Evolutionary conservation across 176 grass and related monocot genomes (phyloP).

Genomic region (Melocanna baccifera): DNA sequence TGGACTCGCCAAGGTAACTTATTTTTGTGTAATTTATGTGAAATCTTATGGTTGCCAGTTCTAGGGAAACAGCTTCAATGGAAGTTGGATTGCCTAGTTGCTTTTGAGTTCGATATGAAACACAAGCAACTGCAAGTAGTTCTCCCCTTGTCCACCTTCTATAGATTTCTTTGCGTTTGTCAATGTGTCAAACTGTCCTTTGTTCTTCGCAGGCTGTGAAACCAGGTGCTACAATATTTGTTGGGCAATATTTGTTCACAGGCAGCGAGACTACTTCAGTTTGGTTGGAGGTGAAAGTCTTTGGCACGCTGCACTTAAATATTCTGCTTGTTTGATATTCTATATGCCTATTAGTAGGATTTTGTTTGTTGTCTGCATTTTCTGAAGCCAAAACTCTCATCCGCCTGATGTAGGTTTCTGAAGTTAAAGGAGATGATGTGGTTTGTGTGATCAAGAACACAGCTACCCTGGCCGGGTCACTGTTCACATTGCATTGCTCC

Average conservation of each 20-base stretch:
- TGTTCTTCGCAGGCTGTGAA: constrained; percentile 63
- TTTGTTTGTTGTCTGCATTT: not conserved
- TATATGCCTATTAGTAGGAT: not conserved
- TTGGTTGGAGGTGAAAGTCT: constrained; percentile 77
- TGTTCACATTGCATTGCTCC: constrained; percentile 87
- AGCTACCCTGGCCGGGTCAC: constrained; percentile 78
- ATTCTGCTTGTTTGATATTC: not conserved
- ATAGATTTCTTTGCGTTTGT: not conserved
- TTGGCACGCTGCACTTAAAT: not conserved
- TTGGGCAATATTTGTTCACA: constrained; percentile 98
- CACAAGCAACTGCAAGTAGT: not conserved
- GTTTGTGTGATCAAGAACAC: constrained; percentile 92
- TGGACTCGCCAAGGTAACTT: constrained; percentile 70
- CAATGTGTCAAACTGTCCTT: not conserved
- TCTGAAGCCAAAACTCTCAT: constrained; percentile 12
- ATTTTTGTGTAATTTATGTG: not conserved
- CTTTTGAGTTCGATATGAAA: too few species aligned
- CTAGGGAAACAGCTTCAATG: too few species aligned
- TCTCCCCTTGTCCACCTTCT: not conserved
- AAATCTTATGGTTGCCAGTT: not conserved
- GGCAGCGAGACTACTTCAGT: constrained; percentile 98
- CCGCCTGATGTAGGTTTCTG: constrained; percentile 64
- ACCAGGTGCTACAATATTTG: constrained; percentile 89
- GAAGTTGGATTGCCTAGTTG: too few species aligned
- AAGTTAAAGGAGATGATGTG: constrained; percentile 86